A percentile compares a stretch with the other conserved stretches of the same genome.
phyloP scores from a whole-genome alignment of 352 stramenopile species.

The Phytophthora ohioensis region DNA sequence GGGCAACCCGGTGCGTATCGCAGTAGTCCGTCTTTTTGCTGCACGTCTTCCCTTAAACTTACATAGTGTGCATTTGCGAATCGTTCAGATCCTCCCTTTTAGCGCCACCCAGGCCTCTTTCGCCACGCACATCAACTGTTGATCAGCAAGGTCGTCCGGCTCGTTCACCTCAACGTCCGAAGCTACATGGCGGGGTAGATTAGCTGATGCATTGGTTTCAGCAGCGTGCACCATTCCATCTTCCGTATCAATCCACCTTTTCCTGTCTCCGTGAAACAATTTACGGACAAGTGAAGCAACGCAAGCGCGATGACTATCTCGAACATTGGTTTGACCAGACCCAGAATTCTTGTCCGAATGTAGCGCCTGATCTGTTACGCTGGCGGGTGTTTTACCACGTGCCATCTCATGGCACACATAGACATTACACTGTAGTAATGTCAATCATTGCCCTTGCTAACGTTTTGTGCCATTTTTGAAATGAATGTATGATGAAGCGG shows the following conservation, averaged over 20 bases:
- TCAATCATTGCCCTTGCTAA: no score
- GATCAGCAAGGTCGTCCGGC: not conserved
- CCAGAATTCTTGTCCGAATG: no score
- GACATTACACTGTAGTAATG: no score
- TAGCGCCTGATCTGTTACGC: no score
- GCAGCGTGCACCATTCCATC: not conserved
- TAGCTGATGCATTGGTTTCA: not conserved
- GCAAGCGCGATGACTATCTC: not conserved
- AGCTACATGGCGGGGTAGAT: no score
- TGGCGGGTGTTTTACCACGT: no score
- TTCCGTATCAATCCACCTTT: not conserved
- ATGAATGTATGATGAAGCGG: no score
- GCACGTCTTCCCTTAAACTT: slow-evolving; percentile 9
- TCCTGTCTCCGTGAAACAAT: not conserved
- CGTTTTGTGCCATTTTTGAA: no score
- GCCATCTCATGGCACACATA: no score
- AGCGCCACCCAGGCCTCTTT: slow-evolving; percentile 13
- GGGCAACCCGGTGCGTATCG: slow-evolving; percentile 5
- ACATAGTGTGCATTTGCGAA: slow-evolving; percentile 6
- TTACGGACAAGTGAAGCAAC: not conserved
- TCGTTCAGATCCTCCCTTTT: not conserved
- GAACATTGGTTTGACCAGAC: not conserved
- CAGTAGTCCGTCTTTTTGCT: slow-evolving; percentile 19
- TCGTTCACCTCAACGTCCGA: not conserved
- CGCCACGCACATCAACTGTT: not conserved